phyloP scores from a whole-genome alignment of 225 moss, liverwort and hornwort genomes.

The Pseudoscleropodium purum region DNA sequence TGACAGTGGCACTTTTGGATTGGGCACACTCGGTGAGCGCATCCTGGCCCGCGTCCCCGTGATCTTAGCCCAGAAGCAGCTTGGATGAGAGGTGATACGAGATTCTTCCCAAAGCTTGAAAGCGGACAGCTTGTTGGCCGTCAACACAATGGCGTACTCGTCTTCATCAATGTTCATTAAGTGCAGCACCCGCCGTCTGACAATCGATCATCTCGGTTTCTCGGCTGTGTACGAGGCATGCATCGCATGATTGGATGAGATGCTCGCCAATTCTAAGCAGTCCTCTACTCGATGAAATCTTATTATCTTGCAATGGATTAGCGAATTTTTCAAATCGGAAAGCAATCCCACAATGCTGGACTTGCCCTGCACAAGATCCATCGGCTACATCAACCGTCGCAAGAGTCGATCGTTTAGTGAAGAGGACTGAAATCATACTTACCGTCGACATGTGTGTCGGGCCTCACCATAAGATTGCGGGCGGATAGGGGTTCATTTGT shows the following conservation, averaged over 20 bases:
- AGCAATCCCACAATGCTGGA: neutral
- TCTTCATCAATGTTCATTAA: constrained; percentile 48
- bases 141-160: constrained; percentile 40
- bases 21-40: neutral
- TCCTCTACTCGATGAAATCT: neutral
- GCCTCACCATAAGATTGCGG: neutral
- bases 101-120: neutral
- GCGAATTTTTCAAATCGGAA: neutral
- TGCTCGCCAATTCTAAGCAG: neutral
- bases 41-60: neutral
- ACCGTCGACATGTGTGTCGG: neutral
- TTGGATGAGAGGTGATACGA: neutral
- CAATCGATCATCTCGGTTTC: neutral
- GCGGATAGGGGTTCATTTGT: too few relatives aligned
- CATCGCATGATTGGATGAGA: neutral
- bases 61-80: neutral
- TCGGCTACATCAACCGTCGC: neutral
- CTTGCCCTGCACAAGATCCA: neutral
- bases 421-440: neutral
- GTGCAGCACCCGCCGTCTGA: constrained; percentile 25
- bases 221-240: neutral
- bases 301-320: neutral
- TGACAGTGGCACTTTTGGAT: too few relatives aligned
- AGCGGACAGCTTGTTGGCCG: constrained; percentile 36
- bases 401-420: neutral